Conservation (phyloP, 768 basidiomycete genomes). For the Boletellus ananiceps region DNA sequence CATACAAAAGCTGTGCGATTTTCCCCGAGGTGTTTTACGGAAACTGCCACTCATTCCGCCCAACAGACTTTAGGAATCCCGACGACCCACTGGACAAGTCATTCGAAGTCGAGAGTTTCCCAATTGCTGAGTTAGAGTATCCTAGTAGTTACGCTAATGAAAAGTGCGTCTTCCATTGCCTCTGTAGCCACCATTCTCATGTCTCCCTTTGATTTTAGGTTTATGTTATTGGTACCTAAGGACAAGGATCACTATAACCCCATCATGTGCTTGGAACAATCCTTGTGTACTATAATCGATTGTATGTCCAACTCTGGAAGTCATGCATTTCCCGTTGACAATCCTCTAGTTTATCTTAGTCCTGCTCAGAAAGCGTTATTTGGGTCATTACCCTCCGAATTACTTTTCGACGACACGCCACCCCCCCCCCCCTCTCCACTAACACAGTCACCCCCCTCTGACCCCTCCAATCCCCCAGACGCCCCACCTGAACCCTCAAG, state of each 20-base stretch:
- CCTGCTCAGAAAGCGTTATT: slow-evolving; percentile 61
- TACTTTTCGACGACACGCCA: slow-evolving; percentile 23
- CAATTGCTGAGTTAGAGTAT: slow-evolving; percentile 72
- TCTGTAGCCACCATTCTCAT: not conserved
- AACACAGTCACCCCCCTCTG: slow-evolving; percentile 29
- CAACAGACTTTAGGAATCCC: slow-evolving; percentile 65
- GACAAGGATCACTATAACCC: slow-evolving; percentile 88
- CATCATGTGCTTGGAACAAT: slow-evolving; percentile 70
- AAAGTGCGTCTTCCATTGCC: slow-evolving; percentile 40
- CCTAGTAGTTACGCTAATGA: slow-evolving; percentile 68
- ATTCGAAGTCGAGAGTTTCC: slow-evolving; percentile 61
- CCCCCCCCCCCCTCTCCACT: slow-evolving; percentile 35
- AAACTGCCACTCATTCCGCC: slow-evolving; percentile 11
- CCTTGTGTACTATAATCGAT: slow-evolving; percentile 68
- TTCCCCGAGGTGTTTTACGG: not conserved
- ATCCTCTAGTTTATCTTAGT: slow-evolving; percentile 56
- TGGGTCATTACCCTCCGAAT: slow-evolving; percentile 54
- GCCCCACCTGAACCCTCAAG: slow-evolving; percentile 23
- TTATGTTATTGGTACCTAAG: slow-evolving; percentile 71
- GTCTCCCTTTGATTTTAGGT: slow-evolving; percentile 38
- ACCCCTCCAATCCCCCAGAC: slow-evolving; percentile 29
- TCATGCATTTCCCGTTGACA: slow-evolving; percentile 4
- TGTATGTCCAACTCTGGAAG: slow-evolving; percentile 41
- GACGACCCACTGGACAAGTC: slow-evolving; percentile 56
- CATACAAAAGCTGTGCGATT: slow-evolving; percentile 65